A percentile compares a stretch with the other conserved stretches of the same genome.
Evolutionary conservation across 352 stramenopile genomes (phyloP).

Genomic region (Phytophthora melonis): DNA sequence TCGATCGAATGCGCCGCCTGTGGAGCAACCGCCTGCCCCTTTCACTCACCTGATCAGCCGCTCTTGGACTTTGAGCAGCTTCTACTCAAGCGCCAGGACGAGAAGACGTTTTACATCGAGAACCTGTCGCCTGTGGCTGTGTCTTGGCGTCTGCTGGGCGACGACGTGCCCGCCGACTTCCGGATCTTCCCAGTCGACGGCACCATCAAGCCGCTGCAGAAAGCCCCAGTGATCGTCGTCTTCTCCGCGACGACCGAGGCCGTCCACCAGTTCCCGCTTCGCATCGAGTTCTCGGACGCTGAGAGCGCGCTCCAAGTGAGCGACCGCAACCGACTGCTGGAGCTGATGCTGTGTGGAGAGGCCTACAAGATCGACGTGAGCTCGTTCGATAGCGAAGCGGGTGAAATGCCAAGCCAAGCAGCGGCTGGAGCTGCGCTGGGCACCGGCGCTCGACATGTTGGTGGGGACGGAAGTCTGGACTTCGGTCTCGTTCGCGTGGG

Average conservation of each 20-base stretch:
- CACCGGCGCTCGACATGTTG: not conserved
- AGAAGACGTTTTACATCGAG: slow-evolving; percentile 88
- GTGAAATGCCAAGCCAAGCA: slow-evolving; percentile 17
- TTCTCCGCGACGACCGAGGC: slow-evolving; percentile 81
- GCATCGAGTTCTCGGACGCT: slow-evolving; percentile 86
- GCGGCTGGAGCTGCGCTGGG: not conserved
- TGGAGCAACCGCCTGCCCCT: slow-evolving; percentile 7
- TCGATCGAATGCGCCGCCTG: slow-evolving; percentile 25
- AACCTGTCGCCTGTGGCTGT: slow-evolving; percentile 88
- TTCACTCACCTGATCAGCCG: slow-evolving; percentile 16
- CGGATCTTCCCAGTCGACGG: slow-evolving; percentile 79
- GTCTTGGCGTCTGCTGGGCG: slow-evolving; percentile 61
- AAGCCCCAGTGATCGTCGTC: slow-evolving; percentile 60
- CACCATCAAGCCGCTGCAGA: slow-evolving; percentile 76
- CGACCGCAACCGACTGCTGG: slow-evolving; percentile 43
- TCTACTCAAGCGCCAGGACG: slow-evolving; percentile 89
- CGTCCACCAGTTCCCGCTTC: slow-evolving; percentile 66
- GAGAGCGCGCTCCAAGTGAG: slow-evolving; percentile 66
- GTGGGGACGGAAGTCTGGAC: slow-evolving; percentile 82
- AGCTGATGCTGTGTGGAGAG: slow-evolving; percentile 77
- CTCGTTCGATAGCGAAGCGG: slow-evolving; percentile 65
- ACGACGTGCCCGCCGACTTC: slow-evolving; percentile 67
- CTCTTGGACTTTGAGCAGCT: slow-evolving; percentile 93
- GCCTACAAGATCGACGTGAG: slow-evolving; percentile 93
- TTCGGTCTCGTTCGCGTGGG: slow-evolving; percentile 94